Evolutionary conservation across 2,329 filamentous ascomycete species (phyloP), one percentile per base, ranked within the genome.

Genomic region (Exophiala spinifera): DNA sequence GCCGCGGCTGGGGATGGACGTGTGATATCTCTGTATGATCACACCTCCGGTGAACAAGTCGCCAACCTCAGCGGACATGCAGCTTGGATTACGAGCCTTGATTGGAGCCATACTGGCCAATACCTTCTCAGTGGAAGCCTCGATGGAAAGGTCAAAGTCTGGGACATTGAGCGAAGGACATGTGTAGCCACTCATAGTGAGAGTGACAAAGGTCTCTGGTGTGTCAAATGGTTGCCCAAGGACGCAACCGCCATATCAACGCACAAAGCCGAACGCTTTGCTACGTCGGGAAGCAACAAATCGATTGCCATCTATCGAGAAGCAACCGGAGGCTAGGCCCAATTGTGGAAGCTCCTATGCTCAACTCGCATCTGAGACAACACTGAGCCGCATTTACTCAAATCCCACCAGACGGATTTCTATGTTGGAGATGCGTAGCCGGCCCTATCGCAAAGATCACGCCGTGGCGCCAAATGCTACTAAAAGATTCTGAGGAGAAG

Each of bases 101-200:
- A 96, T 69, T 99, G 92, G 90, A 97, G 87, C 69, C 83, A 89
- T 66, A 95, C 88, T 3, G 94, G 94, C 45, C 92, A 97, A 72
- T 96, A 89, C 70, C 76, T 99, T 11, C 78, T 97, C 2, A 95
- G 88, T 66, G 89, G 90, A 45, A 85, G 88, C 1, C 90, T 95
- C 70, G 91, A 97, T 67, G 92, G 94, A 34, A 96, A 95, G 71
- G 89, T 88, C 57, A 96, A 96, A 72, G 88, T 97, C 25, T 99
- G 94, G 94, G 92, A 89, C 25, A 82, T 96, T 55, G 91, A 96
- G 65, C 82, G 85, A 31, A 82, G 84, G 53, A 79, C 80, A 3
- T 97, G 94, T 68, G 94, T 99, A 42, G 91, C 92, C 11, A 99
- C 94, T 8, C 90, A 96, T 69, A 91, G 87, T 54, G 91, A 97